These are phyloP conservation scores for Lactuca saligna DNA, from an alignment of 129 eudicot genomes.

Conservation along the genomic window DNA sequence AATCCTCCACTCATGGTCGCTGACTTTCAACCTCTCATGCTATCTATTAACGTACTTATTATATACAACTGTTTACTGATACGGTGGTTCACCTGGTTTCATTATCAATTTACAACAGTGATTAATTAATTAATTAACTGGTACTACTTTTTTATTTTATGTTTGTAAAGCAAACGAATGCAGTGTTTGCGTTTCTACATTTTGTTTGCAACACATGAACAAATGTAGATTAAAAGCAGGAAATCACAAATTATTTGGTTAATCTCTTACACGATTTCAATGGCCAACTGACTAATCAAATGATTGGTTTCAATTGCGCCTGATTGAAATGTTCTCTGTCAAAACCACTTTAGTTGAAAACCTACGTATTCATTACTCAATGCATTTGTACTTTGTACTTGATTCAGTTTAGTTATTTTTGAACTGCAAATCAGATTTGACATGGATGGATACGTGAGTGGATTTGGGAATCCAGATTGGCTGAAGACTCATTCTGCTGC, in stretches of 20 bases:
- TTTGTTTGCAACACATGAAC: not conserved
- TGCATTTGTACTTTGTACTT: not conserved
- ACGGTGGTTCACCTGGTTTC: slow-evolving; percentile 2
- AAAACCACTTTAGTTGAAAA: not conserved
- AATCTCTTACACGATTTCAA: too few species aligned
- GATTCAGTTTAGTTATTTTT: not conserved
- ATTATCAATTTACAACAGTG: not conserved
- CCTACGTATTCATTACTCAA: not conserved
- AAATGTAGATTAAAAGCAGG: not conserved
- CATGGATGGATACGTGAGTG: slow-evolving; percentile 76
- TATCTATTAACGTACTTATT: not conserved
- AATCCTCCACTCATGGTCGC: not conserved
- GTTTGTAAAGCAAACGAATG: not conserved
- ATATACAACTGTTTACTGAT: not conserved
- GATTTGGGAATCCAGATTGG: slow-evolving; percentile 96
- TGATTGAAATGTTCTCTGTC: not conserved
- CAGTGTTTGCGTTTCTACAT: not conserved
- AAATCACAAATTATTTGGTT: not conserved
- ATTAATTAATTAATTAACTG: not conserved
- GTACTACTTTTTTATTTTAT: not conserved
- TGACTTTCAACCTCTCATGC: not conserved
- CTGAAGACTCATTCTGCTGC: slow-evolving; percentile 75
- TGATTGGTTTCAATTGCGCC: too few species aligned
- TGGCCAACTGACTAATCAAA: too few species aligned
- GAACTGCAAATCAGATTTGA: slow-evolving; percentile 62